Evolutionary conservation across 768 basidiomycete genomes (phyloP).

Genomic region (Xanthoconium stramineum): DNA sequence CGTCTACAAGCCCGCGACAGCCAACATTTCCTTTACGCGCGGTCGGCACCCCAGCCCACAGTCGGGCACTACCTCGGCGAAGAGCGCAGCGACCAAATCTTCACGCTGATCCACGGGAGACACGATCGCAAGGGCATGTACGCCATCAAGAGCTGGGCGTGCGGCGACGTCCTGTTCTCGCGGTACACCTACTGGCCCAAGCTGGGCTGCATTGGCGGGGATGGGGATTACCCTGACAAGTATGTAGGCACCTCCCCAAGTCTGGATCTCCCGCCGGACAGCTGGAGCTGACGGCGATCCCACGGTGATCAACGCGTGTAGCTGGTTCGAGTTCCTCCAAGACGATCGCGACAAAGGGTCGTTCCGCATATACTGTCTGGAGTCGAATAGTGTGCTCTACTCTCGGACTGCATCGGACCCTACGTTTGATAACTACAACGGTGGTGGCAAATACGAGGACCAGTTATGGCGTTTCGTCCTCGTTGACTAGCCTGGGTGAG

Average conservation of each 20-base stretch:
- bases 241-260: background rate
- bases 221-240: slow-evolving; percentile 1
- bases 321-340: slow-evolving; percentile 1
- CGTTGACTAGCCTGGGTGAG: background rate
- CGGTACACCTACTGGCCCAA: background rate
- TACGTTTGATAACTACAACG: slow-evolving; percentile 1
- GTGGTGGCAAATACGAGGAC: background rate
- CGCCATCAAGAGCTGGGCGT: slow-evolving; percentile 5
- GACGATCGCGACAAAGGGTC: background rate
- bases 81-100: slow-evolving; percentile 1
- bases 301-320: background rate
- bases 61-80: background rate
- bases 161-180: slow-evolving; percentile 4
- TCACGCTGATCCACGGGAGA: slow-evolving; percentile 1
- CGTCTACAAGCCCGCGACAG: background rate
- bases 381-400: background rate
- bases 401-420: background rate
- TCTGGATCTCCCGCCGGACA: background rate
- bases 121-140: background rate
- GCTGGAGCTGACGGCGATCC: background rate
- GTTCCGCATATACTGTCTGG: background rate
- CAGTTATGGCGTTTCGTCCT: slow-evolving; percentile 4
- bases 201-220: background rate
- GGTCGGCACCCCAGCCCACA: background rate
- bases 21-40: background rate